These are phyloP conservation scores for Linum lewisii DNA, from an alignment of 345 rosid species.

Conservation along the genomic window DNA sequence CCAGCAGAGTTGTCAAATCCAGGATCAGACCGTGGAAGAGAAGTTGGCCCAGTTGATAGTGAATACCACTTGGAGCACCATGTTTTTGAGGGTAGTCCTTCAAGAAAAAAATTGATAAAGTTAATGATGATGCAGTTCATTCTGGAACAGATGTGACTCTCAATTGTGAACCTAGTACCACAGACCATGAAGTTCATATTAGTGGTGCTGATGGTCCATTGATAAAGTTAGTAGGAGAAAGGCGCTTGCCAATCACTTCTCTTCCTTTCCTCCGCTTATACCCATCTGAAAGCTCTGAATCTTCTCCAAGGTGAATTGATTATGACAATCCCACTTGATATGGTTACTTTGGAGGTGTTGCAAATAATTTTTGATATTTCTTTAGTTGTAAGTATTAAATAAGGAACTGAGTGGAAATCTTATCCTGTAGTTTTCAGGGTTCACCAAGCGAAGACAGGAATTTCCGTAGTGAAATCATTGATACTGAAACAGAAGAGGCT, in stretches of 20 bases:
- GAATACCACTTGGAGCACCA: constrained; percentile 24
- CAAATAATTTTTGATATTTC: neutral
- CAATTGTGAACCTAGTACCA: constrained; percentile 23
- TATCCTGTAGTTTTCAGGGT: constrained; percentile 56
- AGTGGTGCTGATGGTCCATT: constrained; percentile 31
- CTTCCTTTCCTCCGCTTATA: constrained; percentile 50
- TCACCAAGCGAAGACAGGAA: constrained; percentile 64
- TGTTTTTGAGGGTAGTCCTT: constrained; percentile 25
- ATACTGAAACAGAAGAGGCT: constrained; percentile 71
- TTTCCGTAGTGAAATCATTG: constrained; percentile 53
- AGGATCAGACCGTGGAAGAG: constrained; percentile 28
- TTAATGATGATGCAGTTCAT: constrained; percentile 20
- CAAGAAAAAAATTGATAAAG: constrained; percentile 16
- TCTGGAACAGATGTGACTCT: constrained; percentile 30
- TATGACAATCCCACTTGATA: neutral
- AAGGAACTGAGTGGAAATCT: neutral
- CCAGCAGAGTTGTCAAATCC: constrained; percentile 20
- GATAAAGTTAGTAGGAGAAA: constrained; percentile 43
- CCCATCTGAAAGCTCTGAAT: constrained; percentile 73
- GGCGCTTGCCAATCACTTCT: constrained; percentile 44
- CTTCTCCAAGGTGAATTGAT: constrained; percentile 52
- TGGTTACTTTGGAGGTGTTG: neutral
- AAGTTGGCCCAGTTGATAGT: constrained; percentile 25
- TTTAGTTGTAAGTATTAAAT: no score
- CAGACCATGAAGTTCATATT: constrained; percentile 28